These are phyloP conservation scores for Phytophthora cactorum DNA, from an alignment of 352 stramenopile genomes.

Conservation along the genomic window DNA sequence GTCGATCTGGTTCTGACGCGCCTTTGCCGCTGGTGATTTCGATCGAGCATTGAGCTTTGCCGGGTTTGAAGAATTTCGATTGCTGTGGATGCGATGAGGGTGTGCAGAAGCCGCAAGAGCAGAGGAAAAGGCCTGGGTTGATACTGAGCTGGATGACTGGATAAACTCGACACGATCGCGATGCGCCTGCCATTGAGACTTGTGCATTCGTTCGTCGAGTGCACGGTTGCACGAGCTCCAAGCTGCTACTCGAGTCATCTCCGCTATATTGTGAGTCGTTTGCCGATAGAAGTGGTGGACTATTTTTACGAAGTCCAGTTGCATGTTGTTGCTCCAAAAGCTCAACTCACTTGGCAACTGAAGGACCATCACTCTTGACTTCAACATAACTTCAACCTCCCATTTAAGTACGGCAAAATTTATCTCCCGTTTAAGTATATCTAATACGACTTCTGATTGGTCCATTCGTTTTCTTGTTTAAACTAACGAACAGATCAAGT, in stretches of 20 bases:
- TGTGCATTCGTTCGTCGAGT: constrained; percentile 53
- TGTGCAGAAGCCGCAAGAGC: constrained; percentile 30
- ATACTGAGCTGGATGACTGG: constrained; percentile 36
- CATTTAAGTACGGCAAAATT: background rate
- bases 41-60: constrained; percentile 34
- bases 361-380: background rate
- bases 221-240: constrained; percentile 56
- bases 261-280: background rate
- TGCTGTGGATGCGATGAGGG: constrained; percentile 35
- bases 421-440: background rate
- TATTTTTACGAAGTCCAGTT: constrained; percentile 13
- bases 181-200: constrained; percentile 46
- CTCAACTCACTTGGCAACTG: no score
- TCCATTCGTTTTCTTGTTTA: background rate
- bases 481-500: background rate
- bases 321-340: no score
- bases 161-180: constrained; percentile 58
- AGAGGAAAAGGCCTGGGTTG: constrained; percentile 26
- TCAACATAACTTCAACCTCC: background rate
- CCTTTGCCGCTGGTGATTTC: constrained; percentile 54
- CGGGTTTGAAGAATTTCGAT: constrained; percentile 6
- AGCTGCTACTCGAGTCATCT: constrained; percentile 35
- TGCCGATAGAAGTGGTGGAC: background rate
- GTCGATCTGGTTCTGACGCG: constrained; percentile 60
- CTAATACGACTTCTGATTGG: background rate